Evolutionary conservation across 192 early-diverging fungal species (phyloP).

Genomic region (Mortierella claussenii): DNA sequence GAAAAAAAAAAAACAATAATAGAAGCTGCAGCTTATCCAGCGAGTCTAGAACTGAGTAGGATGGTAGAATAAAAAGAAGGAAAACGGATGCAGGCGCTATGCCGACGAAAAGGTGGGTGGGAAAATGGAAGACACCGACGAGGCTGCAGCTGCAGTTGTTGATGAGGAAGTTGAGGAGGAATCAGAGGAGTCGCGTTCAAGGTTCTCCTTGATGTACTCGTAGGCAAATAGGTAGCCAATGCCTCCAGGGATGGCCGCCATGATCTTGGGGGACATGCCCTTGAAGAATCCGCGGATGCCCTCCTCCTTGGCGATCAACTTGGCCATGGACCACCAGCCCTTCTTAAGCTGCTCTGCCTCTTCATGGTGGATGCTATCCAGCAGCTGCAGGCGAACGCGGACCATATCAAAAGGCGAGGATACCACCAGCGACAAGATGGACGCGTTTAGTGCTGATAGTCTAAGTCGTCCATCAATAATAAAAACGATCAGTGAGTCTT

Average conservation of each 20-base stretch:
- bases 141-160: background rate
- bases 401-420: constrained; percentile 51
- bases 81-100: background rate
- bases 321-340: constrained; percentile 53
- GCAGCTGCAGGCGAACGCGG: constrained; percentile 36
- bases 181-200: constrained; percentile 24
- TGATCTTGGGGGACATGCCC: constrained; percentile 77
- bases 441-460: constrained; percentile 35
- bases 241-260: constrained; percentile 42
- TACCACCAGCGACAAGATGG: constrained; percentile 13
- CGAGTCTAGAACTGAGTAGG: constrained; percentile 3
- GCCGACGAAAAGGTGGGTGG: constrained; percentile 38
- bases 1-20: too few relatives aligned
- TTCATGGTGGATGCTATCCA: constrained; percentile 35
- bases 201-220: constrained; percentile 45
- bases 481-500: background rate
- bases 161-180: background rate
- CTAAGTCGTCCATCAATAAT: background rate
- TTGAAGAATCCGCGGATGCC: constrained; percentile 82
- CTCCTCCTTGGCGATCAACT: constrained; percentile 70
- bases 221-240: constrained; percentile 50
- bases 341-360: constrained; percentile 44
- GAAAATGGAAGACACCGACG: constrained; percentile 24
- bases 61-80: background rate
- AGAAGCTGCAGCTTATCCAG: background rate